phyloP scores from a whole-genome alignment of 441 rosid genomes.

The Pelargonium fulgidum region DNA sequence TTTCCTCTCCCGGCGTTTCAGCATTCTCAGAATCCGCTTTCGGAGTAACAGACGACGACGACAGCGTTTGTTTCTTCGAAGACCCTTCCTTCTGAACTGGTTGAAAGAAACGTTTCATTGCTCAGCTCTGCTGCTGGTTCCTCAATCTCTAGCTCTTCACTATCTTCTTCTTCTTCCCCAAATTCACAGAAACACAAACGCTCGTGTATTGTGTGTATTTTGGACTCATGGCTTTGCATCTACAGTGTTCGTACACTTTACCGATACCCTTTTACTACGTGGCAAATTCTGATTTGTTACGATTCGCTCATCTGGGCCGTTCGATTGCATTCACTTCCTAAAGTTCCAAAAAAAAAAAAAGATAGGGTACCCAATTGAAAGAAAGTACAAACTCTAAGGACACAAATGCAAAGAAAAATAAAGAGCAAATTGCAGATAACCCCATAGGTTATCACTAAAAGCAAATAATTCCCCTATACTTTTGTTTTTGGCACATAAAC shows the following conservation, averaged over 20 bases:
- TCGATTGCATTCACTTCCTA: too few species aligned
- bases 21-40: slow-evolving; percentile 23
- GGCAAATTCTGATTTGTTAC: neutral
- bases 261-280: neutral
- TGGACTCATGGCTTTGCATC: neutral
- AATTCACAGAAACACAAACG: neutral
- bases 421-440: too few species aligned
- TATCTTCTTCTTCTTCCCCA: slow-evolving; percentile 5
- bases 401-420: too few species aligned
- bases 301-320: too few species aligned
- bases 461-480: too few species aligned
- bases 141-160: slow-evolving; percentile 6
- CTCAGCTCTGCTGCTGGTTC: neutral
- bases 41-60: slow-evolving; percentile 24
- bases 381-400: too few species aligned
- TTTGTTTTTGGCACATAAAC: too few species aligned
- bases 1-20: slow-evolving; percentile 20
- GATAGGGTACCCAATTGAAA: too few species aligned
- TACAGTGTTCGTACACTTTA: slow-evolving; percentile 4
- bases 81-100: slow-evolving; percentile 74
- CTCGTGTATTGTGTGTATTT: neutral
- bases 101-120: slow-evolving; percentile 89
- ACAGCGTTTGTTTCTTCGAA: slow-evolving; percentile 60
- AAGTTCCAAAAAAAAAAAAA: too few species aligned
- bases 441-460: too few species aligned